Base-by-base conservation (phyloP, 2,329 filamentous ascomycete genomes). In the Epichloe coenophiala region DNA sequence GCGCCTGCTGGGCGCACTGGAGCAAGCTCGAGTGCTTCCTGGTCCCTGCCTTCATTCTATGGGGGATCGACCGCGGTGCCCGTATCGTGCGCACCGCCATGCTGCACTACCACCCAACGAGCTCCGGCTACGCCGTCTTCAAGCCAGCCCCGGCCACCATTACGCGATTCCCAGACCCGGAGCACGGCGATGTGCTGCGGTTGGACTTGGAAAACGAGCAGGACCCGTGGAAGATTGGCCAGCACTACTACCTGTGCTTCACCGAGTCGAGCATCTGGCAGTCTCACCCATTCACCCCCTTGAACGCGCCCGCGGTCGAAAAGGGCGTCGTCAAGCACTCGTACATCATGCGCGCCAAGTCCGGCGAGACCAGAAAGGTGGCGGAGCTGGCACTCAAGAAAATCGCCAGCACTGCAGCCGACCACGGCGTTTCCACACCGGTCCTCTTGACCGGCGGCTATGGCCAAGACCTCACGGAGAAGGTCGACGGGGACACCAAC, bases 1-100 rank as follows among this genome's bases (percentile, higher is more conserved):
- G 83, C 4, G 84, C 83, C 3, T 84, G 83, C 64, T 88, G 83
- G 76, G 84, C 76, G 1, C 86, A 90, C 61, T 90, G 85, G 86
- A 63, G 72, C 47, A 69, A 80, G 47, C 69, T 89, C 4, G 72
- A 76, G 45, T 86, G 81, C 61, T 88, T 84, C 68, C 73, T 88
- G 61, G 72, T 86, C 43, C 79, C 84, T 0, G 77, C 77, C 0
- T 65, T 89, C 5, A 67, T 78, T 1, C 71, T 88, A 15, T 84
- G 84, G 73, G 21, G 77, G 50, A 55, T 85, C 23, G 85, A 88
- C 59, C 76, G 84, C 7, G 72, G 66, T 1, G 70, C 79, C 9
- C 73, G 85, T 5, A 62, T 81, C 2, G 60, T 78, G 7, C 73
- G 84, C 35, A 79, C 77, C 0, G 71, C 71, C 0, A 61, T 84